Base-by-base conservation (phyloP, 495 filamentous ascomycete genomes). In the Ascobolus immersus region DNA sequence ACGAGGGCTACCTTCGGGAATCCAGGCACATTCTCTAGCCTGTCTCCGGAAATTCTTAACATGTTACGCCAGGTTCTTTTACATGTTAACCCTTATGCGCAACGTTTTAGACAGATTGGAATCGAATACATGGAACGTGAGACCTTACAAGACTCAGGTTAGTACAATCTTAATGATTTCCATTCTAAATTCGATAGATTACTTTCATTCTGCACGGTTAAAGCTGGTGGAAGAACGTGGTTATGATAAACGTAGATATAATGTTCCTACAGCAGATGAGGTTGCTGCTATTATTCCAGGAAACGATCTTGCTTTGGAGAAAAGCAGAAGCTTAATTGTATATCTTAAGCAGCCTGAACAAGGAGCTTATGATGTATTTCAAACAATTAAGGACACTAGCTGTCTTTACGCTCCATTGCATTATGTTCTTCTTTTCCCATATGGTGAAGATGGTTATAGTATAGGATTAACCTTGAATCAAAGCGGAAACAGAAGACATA, bases 361-460 rank as follows among this genome's bases (percentile, higher is more conserved):
- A 14, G 3, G 2, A 10, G 18, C 7, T n/a, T 30, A 10, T 40
- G 17, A 4, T 11, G 14, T n/a, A n/a, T n/a, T n/a, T n/a, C n/a
- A n/a, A n/a, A 21, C 8, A 2, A 31, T 39, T 37, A 20, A 33
- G 19, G n/a, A n/a, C 6, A 42, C 22, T 19, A 22, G 39, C 21
- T 17, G 18, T 7, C 21, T 19, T 29, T 45, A 45, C 39, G 42
- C 37, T 19, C 37, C 39, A 10, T 21, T 45, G 21, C 31, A 45
- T 14, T 45, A 45, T 21, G 33, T 42, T 13, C 21, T 45, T 4
- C 25, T 45, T 11, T 45, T 45, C 14, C 36, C 36, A 10, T 35
- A 39, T 20, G 23, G 21, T 9, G 31, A 45, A 19, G 18, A 3
- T 17, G 32, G 36, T 4, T 45, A 18, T 35, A 21, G 37, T 19